Conservation (phyloP, 495 filamentous ascomycete genomes). For the Haplographium delicatum region DNA sequence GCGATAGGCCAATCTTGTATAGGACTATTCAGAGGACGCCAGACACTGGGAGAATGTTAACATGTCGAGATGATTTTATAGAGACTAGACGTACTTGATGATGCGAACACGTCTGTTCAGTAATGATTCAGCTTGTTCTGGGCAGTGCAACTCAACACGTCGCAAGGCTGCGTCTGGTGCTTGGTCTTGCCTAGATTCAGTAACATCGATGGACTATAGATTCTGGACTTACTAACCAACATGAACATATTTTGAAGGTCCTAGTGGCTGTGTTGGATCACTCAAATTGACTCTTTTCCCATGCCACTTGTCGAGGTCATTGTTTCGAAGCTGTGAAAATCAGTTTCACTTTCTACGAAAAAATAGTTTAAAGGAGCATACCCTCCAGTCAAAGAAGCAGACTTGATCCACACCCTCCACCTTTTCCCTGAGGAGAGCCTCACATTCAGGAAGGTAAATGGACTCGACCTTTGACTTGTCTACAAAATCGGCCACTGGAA, state of each 20-base stretch:
- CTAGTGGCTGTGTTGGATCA: not conserved
- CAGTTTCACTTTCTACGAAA: no score
- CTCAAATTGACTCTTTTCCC: conserved; percentile 5
- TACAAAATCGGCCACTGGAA: not conserved
- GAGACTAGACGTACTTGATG: conserved; percentile 9
- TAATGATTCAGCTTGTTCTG: not conserved
- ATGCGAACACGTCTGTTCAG: conserved; percentile 3
- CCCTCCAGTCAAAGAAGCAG: conserved; percentile 30
- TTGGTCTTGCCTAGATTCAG: conserved; percentile 6
- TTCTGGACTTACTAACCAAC: not conserved
- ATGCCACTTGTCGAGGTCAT: no score
- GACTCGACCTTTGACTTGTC: not conserved
- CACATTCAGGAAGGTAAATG: conserved; percentile 24
- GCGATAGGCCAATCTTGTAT: conserved; percentile 31
- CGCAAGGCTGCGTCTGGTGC: not conserved
- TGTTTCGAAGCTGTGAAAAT: no score
- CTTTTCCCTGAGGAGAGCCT: conserved; percentile 20
- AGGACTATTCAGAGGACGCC: conserved; percentile 25
- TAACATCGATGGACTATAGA: no score
- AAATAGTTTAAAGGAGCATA: no score
- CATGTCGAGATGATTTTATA: no score
- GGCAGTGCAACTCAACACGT: not conserved
- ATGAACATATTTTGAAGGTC: not conserved
- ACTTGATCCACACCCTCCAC: conserved; percentile 25
- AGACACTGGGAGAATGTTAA: conserved; percentile 23